Base-by-base conservation (phyloP, 345 rosid genomes). In the Hypericum perforatum region DNA sequence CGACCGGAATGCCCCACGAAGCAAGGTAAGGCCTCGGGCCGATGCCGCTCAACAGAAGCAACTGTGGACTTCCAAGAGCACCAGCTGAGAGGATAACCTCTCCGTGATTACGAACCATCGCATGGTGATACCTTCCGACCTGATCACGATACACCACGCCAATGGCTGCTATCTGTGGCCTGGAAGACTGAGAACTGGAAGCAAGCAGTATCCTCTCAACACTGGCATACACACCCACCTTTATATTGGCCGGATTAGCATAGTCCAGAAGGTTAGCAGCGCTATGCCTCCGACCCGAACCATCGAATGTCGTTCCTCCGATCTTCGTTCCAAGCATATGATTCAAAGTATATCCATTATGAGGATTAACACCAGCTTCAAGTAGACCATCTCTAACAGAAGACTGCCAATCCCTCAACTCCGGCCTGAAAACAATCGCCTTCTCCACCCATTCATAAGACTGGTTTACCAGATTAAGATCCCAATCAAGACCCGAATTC, bases 391-490 rank as follows among this genome's bases (percentile, higher is more conserved):
- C 96, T 48, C 88, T 72, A 58, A 87, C 74, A 0, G 89, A 84
- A 8, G 89, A 75, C 39, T 91, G 98, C 98, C 98, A 91, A 53
- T 67, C 74, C 71, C 58, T 82, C 15, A 87, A 72, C 76, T 67
- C 80, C 5, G 98, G 96, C 64, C 81, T 74, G 61, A 82, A 85
- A 54, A 82, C 95, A 22, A 91, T 60, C 7, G 76, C 78, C 70
- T 74, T 78, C 74, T 91, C 96, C 5, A 91, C 82, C 98, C 96
- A 87, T 43, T 81, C 80, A 11, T 87, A 87, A 6, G 98, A 82
- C 63, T 69, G 77, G 60, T 91, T 87, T 58, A 84, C 96, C 53
- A 53, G 8, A 45, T 37, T 48, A 6, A 75, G 68, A 68, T 91
- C 89, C 96, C 95, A 85, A 39, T 53, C 39, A 16, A 78, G 59